Percentiles rank a stretch among this genome's conserved stretches.
phyloP scores from a whole-genome alignment of 306 rosid genomes.

The Cucumis melo region DNA sequence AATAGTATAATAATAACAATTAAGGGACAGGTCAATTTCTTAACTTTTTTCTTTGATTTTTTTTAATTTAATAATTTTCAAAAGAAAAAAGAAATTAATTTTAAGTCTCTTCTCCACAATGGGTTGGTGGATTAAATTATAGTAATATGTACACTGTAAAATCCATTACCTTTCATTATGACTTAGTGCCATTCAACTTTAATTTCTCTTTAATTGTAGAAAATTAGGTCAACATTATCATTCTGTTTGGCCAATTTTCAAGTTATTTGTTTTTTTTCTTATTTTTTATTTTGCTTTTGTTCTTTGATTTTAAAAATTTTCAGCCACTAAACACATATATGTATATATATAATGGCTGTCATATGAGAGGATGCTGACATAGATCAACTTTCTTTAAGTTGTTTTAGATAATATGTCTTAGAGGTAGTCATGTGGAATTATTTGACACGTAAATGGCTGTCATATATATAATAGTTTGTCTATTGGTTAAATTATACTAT shows the following conservation, averaged over 20 bases:
- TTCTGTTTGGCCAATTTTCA: background rate
- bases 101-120: background rate
- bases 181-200: background rate
- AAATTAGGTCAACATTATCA: constrained; percentile 3
- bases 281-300: no score
- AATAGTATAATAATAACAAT: background rate
- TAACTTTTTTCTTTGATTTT: background rate
- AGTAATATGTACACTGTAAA: constrained; percentile 4
- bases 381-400: background rate
- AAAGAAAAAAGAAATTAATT: background rate
- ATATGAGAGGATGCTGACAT: constrained; percentile 3
- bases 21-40: background rate
- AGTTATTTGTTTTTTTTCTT: background rate
- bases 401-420: background rate
- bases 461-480: no score
- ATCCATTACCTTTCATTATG: background rate
- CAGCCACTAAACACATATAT: background rate
- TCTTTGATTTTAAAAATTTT: background rate
- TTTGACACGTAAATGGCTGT: background rate
- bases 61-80: background rate
- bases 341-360: background rate
- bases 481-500: no score
- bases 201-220: background rate
- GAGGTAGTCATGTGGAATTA: background rate
- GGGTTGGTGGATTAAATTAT: constrained; percentile 3